Conservation (phyloP, 2,329 filamentous ascomycete species). For the Diaporthe australafricana region DNA sequence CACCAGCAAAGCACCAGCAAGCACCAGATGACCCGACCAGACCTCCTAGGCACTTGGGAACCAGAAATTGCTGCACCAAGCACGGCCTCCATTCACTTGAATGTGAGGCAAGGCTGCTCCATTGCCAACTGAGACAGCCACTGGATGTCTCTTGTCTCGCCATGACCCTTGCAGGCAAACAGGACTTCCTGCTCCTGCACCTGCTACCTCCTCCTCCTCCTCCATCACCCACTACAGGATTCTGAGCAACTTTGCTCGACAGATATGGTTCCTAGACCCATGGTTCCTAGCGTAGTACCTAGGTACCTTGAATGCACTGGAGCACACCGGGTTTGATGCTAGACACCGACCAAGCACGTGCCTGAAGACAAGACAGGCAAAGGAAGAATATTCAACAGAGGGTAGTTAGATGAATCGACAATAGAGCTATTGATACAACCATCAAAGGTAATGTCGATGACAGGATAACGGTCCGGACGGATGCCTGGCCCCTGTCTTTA, state of each 20-base stretch:
- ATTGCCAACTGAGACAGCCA: neutral
- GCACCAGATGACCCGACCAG: too few relatives aligned
- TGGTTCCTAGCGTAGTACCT: neutral
- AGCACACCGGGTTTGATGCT: neutral
- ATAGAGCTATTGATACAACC: neutral
- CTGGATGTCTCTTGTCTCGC: neutral
- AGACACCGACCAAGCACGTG: neutral
- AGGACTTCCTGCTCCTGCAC: neutral
- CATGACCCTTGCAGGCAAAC: neutral
- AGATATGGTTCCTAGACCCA: too few relatives aligned
- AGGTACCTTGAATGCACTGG: neutral
- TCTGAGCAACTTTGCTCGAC: neutral
- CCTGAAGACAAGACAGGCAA: neutral
- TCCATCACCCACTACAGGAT: neutral
- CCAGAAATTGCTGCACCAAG: neutral
- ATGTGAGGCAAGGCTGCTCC: neutral
- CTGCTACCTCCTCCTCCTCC: neutral
- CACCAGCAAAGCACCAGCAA: neutral
- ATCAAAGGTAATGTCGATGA: neutral
- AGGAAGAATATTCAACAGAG: neutral
- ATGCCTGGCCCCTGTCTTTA: neutral
- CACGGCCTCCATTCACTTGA: conserved; percentile 5
- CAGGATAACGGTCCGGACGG: neutral
- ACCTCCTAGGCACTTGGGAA: neutral
- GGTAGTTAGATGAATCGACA: neutral